Evolutionary conservation across 192 early-diverging fungal genomes (phyloP).

Genomic region (Coemansia guatemalensis): DNA sequence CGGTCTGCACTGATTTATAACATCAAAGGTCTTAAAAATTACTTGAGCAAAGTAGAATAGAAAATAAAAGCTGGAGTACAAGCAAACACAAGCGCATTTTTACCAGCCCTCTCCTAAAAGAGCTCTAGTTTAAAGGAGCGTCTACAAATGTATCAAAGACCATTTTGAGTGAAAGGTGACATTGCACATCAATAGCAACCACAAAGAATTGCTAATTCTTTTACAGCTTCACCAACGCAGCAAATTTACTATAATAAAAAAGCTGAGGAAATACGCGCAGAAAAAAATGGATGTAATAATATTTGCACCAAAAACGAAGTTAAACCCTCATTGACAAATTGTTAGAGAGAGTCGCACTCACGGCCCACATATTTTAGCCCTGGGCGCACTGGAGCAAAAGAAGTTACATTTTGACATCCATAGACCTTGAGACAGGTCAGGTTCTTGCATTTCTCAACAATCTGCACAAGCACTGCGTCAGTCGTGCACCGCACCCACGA

Average conservation of each 20-base stretch:
- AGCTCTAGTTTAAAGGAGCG: neutral
- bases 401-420: conserved; percentile 70
- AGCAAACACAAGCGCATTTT: too few species aligned
- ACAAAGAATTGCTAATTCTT: neutral
- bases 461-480: conserved; percentile 64
- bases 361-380: conserved; percentile 59
- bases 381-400: conserved; percentile 49
- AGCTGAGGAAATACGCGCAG: too few species aligned
- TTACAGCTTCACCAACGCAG: too few species aligned
- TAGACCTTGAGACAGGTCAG: conserved; percentile 65
- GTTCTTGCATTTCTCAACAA: conserved; percentile 53
- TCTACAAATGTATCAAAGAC: too few species aligned
- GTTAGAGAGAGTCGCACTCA: conserved; percentile 56
- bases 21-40: too few species aligned
- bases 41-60: too few species aligned
- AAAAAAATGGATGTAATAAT: conserved; percentile 1
- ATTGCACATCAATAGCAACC: neutral
- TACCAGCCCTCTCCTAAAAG: neutral
- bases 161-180: too few species aligned
- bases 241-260: too few species aligned
- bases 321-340: neutral
- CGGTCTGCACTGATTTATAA: too few species aligned
- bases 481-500: conserved; percentile 77
- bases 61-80: too few species aligned
- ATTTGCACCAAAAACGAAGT: neutral